Conservation (phyloP, 805 yeast species). For the Candida yuanshanica region DNA sequence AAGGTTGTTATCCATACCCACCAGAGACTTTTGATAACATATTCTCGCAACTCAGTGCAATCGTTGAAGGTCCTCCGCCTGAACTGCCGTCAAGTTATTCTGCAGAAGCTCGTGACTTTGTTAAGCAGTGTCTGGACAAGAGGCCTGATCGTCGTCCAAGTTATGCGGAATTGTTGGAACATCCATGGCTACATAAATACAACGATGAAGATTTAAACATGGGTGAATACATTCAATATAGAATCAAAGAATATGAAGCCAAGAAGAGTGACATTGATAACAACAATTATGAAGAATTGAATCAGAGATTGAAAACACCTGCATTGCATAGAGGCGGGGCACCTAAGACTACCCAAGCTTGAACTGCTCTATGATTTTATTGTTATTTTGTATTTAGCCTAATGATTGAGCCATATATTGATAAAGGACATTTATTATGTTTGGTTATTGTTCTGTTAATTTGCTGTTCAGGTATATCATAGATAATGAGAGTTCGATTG, state of each 20-base stretch:
- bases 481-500: too few species aligned
- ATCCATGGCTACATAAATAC: constrained; percentile 73
- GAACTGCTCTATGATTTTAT: too few species aligned
- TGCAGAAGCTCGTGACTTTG: constrained; percentile 77
- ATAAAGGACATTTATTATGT: too few species aligned
- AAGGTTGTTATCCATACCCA: constrained; percentile 93
- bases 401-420: too few species aligned
- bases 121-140: constrained; percentile 70
- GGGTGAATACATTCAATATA: constrained; percentile 32
- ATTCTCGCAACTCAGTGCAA: constrained; percentile 89
- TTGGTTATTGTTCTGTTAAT: too few species aligned
- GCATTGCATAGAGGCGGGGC: constrained; percentile 29
- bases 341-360: background rate
- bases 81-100: constrained; percentile 61
- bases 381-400: too few species aligned
- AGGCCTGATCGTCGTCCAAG: constrained; percentile 77
- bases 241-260: constrained; percentile 26
- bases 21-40: constrained; percentile 88
- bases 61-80: constrained; percentile 96
- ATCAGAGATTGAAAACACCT: constrained; percentile 23
- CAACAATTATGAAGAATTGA: constrained; percentile 21
- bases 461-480: too few species aligned
- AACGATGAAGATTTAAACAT: constrained; percentile 34
- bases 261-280: constrained; percentile 14
- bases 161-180: constrained; percentile 66